Evolutionary conservation across 805 yeast species (phyloP).

Genomic region (Candida insectalens): DNA sequence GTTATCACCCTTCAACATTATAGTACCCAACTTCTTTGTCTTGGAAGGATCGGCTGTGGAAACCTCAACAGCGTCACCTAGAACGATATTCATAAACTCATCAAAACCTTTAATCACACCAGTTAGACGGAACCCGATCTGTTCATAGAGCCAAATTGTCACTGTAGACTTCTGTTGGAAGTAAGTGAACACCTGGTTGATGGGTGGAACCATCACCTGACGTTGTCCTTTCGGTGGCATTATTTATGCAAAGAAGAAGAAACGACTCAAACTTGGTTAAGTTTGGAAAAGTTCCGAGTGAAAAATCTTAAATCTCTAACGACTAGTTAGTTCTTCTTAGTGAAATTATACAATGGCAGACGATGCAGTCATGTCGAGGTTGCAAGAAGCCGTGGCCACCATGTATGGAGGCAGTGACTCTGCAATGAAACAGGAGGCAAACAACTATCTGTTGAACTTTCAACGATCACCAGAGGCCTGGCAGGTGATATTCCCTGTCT

Average conservation of each 20-base stretch:
- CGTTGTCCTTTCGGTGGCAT: constrained; percentile 36
- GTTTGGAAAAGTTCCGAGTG: too few relatives aligned
- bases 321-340: background rate
- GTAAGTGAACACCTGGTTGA: constrained; percentile 79
- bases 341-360: background rate
- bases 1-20: constrained; percentile 88
- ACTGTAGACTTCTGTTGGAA: constrained; percentile 76
- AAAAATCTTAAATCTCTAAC: too few relatives aligned
- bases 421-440: constrained; percentile 34
- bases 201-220: constrained; percentile 73
- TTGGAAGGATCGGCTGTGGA: constrained; percentile 30
- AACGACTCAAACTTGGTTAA: too few relatives aligned
- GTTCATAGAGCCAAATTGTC: constrained; percentile 85
- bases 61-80: constrained; percentile 59
- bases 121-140: constrained; percentile 62
- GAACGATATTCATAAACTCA: constrained; percentile 84
- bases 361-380: constrained; percentile 15
- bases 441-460: constrained; percentile 60
- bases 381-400: constrained; percentile 34
- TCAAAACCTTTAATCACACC: constrained; percentile 91
- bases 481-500: constrained; percentile 52
- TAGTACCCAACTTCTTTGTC: constrained; percentile 53
- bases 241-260: too few relatives aligned
- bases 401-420: constrained; percentile 28
- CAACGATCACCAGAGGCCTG: constrained; percentile 82